phyloP scores from a whole-genome alignment of 768 basidiomycete genomes.

The Lactarius deliciosus region DNA sequence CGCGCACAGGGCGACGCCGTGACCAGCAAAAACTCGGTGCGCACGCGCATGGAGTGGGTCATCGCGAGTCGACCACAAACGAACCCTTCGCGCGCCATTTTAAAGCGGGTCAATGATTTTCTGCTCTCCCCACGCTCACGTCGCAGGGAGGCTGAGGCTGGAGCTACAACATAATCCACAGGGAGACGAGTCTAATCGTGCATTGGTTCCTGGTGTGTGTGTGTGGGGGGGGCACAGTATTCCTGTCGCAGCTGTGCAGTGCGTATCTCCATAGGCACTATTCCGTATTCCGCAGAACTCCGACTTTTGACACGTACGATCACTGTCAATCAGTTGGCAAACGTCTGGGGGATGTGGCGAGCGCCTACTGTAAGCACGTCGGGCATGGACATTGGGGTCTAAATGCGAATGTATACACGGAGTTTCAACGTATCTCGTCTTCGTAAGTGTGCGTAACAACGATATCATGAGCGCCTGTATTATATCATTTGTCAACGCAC shows the following conservation, averaged over 20 bases:
- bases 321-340: background rate
- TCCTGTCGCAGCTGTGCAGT: background rate
- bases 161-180: background rate
- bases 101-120: conserved; percentile 78
- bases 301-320: background rate
- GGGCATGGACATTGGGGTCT: background rate
- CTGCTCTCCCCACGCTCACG: conserved; percentile 45
- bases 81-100: conserved; percentile 80
- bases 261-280: background rate
- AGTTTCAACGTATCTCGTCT: background rate
- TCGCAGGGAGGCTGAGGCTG: background rate
- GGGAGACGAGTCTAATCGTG: background rate
- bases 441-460: too few species aligned
- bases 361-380: background rate
- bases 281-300: background rate
- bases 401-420: background rate
- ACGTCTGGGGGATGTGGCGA: background rate
- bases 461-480: too few species aligned
- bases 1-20: background rate
- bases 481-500: background rate
- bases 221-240: background rate
- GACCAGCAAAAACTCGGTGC: conserved; percentile 61
- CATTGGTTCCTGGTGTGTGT: background rate
- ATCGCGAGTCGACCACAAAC: conserved; percentile 69
- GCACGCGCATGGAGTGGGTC: conserved; percentile 81